A percentile compares a stretch with the other conserved stretches of the same genome.
These are phyloP conservation scores for Fusarium torreyae DNA, from an alignment of 2,329 filamentous ascomycete species.

Conservation along the genomic window DNA sequence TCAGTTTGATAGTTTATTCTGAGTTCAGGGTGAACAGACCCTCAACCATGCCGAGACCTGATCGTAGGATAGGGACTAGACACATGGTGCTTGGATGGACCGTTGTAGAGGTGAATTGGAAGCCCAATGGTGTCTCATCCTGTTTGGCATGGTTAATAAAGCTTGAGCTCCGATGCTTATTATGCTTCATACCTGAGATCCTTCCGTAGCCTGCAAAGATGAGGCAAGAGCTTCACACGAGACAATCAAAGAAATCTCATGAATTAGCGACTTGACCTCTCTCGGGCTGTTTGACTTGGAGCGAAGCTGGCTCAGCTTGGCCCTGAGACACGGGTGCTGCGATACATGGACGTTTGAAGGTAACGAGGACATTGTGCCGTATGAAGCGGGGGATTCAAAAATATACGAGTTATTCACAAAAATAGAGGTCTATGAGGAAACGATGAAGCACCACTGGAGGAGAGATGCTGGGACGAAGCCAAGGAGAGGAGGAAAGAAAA, in stretches of 20 bases:
- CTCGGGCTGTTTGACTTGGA: constrained; percentile 78
- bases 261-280: constrained; percentile 85
- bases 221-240: constrained; percentile 84
- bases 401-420: constrained; percentile 22
- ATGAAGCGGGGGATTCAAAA: background rate
- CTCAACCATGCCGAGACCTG: constrained; percentile 92
- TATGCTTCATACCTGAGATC: constrained; percentile 71
- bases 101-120: constrained; percentile 77
- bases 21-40: constrained; percentile 62
- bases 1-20: constrained; percentile 12
- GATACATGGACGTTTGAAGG: constrained; percentile 82
- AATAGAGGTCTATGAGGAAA: constrained; percentile 34
- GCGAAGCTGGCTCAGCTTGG: constrained; percentile 91
- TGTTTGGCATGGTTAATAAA: constrained; percentile 54
- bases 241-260: constrained; percentile 88
- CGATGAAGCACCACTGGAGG: constrained; percentile 41
- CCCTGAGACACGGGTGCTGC: constrained; percentile 85
- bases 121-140: constrained; percentile 85
- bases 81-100: constrained; percentile 78
- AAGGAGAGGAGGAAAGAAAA: constrained; percentile 43
- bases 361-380: constrained; percentile 57
- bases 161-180: background rate
- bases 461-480: constrained; percentile 48
- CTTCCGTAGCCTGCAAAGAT: constrained; percentile 69
- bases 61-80: constrained; percentile 92